Percentiles rank a stretch among this genome's conserved stretches.
phyloP scores from a whole-genome alignment of 2,329 filamentous ascomycete species.

The Fusarium graminum region DNA sequence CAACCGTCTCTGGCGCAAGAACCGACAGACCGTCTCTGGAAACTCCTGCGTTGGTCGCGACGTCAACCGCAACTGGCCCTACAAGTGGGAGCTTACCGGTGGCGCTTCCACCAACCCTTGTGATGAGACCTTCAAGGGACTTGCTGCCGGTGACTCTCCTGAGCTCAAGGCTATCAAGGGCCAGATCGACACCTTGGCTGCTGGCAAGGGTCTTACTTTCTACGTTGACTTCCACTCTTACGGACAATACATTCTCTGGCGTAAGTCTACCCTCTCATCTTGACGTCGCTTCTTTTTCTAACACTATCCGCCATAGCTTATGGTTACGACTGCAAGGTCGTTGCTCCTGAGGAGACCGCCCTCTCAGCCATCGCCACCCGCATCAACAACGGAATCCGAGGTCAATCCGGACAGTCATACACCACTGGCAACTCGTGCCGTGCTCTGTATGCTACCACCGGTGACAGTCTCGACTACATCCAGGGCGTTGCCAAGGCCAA shows the following conservation, averaged over 20 bases:
- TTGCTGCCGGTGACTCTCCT: conserved; percentile 59
- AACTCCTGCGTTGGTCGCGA: conserved; percentile 65
- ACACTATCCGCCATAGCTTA: conserved; percentile 59
- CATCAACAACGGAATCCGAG: conserved; percentile 24
- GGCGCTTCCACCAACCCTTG: conserved; percentile 67
- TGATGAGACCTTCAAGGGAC: conserved; percentile 62
- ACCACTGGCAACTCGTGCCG: conserved; percentile 66
- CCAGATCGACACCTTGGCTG: conserved; percentile 49
- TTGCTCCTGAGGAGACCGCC: conserved; percentile 30
- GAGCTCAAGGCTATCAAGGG: conserved; percentile 64
- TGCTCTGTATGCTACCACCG: conserved; percentile 70
- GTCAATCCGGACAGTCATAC: conserved; percentile 31
- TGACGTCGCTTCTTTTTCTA: conserved; percentile 60
- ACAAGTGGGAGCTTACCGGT: conserved; percentile 63
- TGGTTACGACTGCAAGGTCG: conserved; percentile 33
- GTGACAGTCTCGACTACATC: conserved; percentile 61
- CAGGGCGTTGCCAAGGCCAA: conserved; percentile 58
- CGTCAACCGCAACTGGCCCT: conserved; percentile 72
- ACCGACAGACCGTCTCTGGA: conserved; percentile 59
- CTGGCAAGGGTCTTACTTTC: conserved; percentile 62
- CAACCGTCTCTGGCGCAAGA: conserved; percentile 73
- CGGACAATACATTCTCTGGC: conserved; percentile 68
- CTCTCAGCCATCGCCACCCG: conserved; percentile 27
- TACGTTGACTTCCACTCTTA: conserved; percentile 77
- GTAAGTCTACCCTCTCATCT: conserved; percentile 66